A percentile compares a stretch with the other conserved stretches of the same genome.
Evolutionary conservation across 2,329 filamentous ascomycete genomes (phyloP).

Genomic region (Berkeleyomyces rouxiae): DNA sequence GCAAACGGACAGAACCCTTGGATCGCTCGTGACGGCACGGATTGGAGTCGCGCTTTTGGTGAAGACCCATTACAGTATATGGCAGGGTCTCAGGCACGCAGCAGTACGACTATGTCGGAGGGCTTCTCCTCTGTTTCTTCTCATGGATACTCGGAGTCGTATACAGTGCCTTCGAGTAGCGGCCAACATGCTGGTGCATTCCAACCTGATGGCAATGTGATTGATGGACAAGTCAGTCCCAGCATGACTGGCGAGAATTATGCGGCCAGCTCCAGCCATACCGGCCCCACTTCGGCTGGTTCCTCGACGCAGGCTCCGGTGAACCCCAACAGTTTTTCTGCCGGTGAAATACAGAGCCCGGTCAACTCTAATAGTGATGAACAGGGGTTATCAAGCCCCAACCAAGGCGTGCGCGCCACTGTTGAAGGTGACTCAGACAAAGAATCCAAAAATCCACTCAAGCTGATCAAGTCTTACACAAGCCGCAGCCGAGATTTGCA

Average conservation of each 20-base stretch:
- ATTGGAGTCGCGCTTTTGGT: slow-evolving; percentile 79
- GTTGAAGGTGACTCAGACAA: slow-evolving; percentile 19
- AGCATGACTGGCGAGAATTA: slow-evolving; percentile 27
- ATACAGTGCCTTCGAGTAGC: slow-evolving; percentile 2
- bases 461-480: slow-evolving; percentile 45
- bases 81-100: slow-evolving; percentile 18
- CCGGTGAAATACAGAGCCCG: background rate
- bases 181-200: background rate
- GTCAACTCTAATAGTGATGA: slow-evolving; percentile 23
- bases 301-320: background rate
- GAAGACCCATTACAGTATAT: slow-evolving; percentile 46
- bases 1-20: slow-evolving; percentile 33
- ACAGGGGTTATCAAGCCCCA: slow-evolving; percentile 19
- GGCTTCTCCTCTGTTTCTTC: slow-evolving; percentile 6
- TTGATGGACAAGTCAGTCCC: background rate
- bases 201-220: background rate
- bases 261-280: background rate
- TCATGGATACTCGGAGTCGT: slow-evolving; percentile 7
- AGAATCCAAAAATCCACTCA: slow-evolving; percentile 35
- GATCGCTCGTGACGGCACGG: slow-evolving; percentile 62
- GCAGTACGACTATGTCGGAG: background rate
- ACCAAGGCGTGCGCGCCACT: slow-evolving; percentile 17
- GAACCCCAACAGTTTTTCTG: background rate
- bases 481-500: slow-evolving; percentile 57
- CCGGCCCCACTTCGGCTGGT: background rate